These are phyloP conservation scores for Colletotrichum melonis DNA, from an alignment of 2,329 filamentous ascomycete species.

Conservation along the genomic window DNA sequence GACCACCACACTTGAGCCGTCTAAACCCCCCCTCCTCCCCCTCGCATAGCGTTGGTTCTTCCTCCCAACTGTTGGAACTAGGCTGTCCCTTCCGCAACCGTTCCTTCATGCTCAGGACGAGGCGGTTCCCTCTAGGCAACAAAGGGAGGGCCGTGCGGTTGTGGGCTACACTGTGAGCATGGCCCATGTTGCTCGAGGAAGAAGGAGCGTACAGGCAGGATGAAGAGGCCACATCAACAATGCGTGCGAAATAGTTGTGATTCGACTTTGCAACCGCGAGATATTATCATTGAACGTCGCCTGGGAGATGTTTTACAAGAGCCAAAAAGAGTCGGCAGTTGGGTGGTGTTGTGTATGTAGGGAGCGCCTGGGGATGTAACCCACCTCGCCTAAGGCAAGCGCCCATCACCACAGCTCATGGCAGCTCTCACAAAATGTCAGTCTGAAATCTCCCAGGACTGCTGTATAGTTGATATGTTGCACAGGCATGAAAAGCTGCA, in stretches of 20 bases:
- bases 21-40: too few species aligned
- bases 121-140: not conserved
- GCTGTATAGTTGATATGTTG: not conserved
- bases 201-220: not conserved
- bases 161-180: not conserved
- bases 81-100: not conserved
- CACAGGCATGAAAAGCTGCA: not conserved
- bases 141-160: not conserved
- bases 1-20: not conserved
- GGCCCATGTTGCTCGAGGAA: not conserved
- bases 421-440: too few species aligned
- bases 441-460: accelerated
- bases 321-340: not conserved
- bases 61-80: not conserved
- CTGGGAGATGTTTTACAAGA: not conserved
- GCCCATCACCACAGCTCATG: not conserved
- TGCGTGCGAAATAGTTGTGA: not conserved
- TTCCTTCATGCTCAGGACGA: not conserved
- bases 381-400: not conserved
- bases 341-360: not conserved
- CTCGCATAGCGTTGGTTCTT: not conserved
- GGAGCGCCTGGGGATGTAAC: not conserved
- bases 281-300: not conserved
- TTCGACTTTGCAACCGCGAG: not conserved
- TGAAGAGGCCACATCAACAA: not conserved